Percentiles rank a stretch among this genome's conserved stretches.
These are phyloP conservation scores for Cyclanthera cordifolia DNA, from an alignment of 306 rosid species.

Conservation along the genomic window DNA sequence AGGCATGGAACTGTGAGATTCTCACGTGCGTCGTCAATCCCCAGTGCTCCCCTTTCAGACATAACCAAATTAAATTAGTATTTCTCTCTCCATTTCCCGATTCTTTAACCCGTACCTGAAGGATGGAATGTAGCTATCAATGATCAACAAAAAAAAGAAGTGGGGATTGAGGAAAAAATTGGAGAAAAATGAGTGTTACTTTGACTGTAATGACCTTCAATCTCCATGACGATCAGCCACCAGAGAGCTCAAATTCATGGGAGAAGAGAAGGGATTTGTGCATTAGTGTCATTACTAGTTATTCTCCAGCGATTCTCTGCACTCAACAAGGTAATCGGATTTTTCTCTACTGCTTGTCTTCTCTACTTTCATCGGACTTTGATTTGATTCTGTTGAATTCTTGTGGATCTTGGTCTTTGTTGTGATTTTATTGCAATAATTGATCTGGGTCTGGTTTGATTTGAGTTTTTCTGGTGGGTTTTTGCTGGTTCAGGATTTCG, in stretches of 20 bases:
- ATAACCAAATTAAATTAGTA: background rate
- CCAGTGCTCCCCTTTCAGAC: constrained; percentile 11
- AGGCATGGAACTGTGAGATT: constrained; percentile 6
- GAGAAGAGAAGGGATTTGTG: constrained; percentile 88
- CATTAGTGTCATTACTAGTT: constrained; percentile 62
- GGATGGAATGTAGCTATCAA: constrained; percentile 9
- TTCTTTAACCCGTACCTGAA: background rate
- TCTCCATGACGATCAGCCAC: constrained; percentile 76
- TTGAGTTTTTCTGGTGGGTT: constrained; percentile 17
- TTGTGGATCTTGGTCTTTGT: constrained; percentile 23
- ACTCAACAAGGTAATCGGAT: constrained; percentile 72
- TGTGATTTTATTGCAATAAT: constrained; percentile 24
- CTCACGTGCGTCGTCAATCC: constrained; percentile 9
- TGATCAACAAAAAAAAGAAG: background rate
- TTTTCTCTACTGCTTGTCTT: too few relatives aligned
- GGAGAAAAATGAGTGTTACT: constrained; percentile 67
- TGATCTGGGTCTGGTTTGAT: constrained; percentile 26
- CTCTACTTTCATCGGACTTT: background rate
- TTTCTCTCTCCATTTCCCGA: background rate
- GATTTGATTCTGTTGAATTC: background rate
- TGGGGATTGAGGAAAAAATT: background rate
- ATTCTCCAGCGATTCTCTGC: constrained; percentile 81
- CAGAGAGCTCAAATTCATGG: constrained; percentile 90
- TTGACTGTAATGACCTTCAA: constrained; percentile 91
- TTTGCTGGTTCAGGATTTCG: background rate